Percentiles rank a stretch among this genome's conserved stretches.
Evolutionary conservation across 805 yeast species (phyloP).

Genomic region (Kockiozyma suomiensis): DNA sequence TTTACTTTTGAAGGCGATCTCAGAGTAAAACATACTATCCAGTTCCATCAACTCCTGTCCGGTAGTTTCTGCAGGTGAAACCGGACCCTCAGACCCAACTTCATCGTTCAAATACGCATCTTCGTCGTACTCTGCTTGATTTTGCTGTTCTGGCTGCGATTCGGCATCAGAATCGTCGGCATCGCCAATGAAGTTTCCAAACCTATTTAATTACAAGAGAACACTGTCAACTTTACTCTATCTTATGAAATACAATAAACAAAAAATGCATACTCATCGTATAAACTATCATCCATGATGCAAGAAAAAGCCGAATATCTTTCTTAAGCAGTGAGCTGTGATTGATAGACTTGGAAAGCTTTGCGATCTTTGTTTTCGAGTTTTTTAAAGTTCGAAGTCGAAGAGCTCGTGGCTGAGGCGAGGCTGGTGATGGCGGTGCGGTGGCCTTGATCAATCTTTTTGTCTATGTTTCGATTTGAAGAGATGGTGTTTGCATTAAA

Average conservation of each 20-base stretch:
- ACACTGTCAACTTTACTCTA: slow-evolving; percentile 29
- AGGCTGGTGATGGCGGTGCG: no score
- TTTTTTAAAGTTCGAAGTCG: no score
- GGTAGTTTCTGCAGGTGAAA: neutral
- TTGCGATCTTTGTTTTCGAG: no score
- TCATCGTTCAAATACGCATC: slow-evolving; percentile 11
- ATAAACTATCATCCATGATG: slow-evolving; percentile 59
- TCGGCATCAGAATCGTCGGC: slow-evolving; percentile 53
- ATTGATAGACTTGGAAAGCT: no score
- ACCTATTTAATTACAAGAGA: slow-evolving; percentile 42
- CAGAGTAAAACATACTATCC: slow-evolving; percentile 10
- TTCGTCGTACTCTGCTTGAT: slow-evolving; percentile 22
- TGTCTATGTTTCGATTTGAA: no score
- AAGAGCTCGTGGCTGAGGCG: no score
- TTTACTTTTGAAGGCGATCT: neutral
- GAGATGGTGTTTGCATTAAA: no score
- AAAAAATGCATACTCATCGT: slow-evolving; percentile 62
- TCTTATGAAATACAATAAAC: neutral
- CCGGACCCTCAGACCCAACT: neutral
- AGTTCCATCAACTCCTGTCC: slow-evolving; percentile 32
- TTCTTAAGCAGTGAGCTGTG: no score
- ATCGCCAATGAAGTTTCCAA: slow-evolving; percentile 68
- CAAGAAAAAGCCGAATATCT: neutral
- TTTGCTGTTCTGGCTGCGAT: slow-evolving; percentile 13
- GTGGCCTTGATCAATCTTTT: neutral